Base-by-base conservation (phyloP, 2,329 filamentous ascomycete species). In the Aspergillus felis region DNA sequence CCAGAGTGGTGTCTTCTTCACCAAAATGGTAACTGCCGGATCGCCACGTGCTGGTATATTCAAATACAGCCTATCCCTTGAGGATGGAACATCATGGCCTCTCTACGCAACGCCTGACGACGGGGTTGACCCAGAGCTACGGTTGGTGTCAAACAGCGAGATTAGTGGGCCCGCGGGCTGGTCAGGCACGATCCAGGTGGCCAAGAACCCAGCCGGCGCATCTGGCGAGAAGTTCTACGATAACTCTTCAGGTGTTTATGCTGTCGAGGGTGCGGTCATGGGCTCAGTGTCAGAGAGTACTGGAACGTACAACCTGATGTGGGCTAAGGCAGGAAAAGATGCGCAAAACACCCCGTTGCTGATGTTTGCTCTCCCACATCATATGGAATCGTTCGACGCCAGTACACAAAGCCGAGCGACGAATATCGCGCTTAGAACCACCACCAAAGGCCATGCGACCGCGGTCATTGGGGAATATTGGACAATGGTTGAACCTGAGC, bases 291-390 rank as follows among this genome's bases (percentile, higher is more conserved):
- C 63, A 47, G 85, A 83, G 1, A 76, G 77, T 0, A 77, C 76
- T 10, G 93, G 91, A 10, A 84, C 80, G 1, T 99, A 97, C 71
- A 84, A 77, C 0, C 84, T 97, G 57, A 76, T 77, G 0, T 97
- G 90, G 77, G 75, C 78, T n/a, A 93, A 90, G 67, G 82, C 79
- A 0, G 93, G 92, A 5, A 79, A 85, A 38, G 70, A 79, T 17
- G 73, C 76, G 6, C 78, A 83, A 17, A 82, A 79, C 58, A 74
- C 72, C 9, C 74, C 80, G 3, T 78, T 96, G 24, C 79, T 94
- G 61, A 94, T 96, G 87, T 97, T 89, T 71, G 90, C 90, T 17
- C 78, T 99, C 50, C 91, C 92, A 24, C 94, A 97, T 72, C 94
- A 97, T 64, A 71, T 91, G 3, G 78, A 85, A 32, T 91, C 90